Base-by-base conservation (phyloP, 805 yeast species). In the Middelhovenomyces tepae region DNA sequence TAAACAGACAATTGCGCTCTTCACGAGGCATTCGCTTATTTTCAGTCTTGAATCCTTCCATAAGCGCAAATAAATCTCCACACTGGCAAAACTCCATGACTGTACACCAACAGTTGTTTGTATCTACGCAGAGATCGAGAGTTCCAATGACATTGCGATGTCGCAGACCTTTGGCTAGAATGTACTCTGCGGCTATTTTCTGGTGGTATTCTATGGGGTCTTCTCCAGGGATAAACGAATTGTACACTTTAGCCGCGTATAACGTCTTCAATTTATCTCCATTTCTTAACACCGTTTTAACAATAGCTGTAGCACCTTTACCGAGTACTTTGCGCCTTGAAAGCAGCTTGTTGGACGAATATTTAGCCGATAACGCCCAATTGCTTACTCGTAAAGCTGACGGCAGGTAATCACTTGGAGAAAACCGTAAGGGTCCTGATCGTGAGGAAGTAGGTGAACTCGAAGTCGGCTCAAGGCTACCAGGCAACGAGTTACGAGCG, bases 1-100 rank as follows among this genome's bases (percentile, higher is more conserved):
- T 84, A 61, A 84, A 83, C 48, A 83, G 79, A 54, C 95, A 86
- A 53, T 86, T 93, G 8, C 94, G 89, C 54, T 86, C 95, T 8
- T 76, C 69, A 43, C 76, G 75, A 48, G 83, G 89, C 42, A 83
- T 57, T 59, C 75, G 79, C n/a, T 87, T 86, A 16, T 38, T 34
- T 54, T 80, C 87, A 48, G 84, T 78, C 52, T 78, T 83, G 46
- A 78, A 87, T 16, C 84, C 83, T 58, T 84, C 93, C 51, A 79
- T 76, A 44, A 84, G 65, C 11, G 54, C 87, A 50, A 82, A 85
- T 28, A 85, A 58, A 53, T 85, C 95, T 37, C 95, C 95, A 40
- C 89, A 73, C 5, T 89, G 69, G 44, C 94, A 84, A 50, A 78
- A 85, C 47, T 85, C 95, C 62, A 86, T 64, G 8, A 56, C 55